Evolutionary conservation across 768 basidiomycete species (phyloP).

Genomic region (Megacollybia marginata): DNA sequence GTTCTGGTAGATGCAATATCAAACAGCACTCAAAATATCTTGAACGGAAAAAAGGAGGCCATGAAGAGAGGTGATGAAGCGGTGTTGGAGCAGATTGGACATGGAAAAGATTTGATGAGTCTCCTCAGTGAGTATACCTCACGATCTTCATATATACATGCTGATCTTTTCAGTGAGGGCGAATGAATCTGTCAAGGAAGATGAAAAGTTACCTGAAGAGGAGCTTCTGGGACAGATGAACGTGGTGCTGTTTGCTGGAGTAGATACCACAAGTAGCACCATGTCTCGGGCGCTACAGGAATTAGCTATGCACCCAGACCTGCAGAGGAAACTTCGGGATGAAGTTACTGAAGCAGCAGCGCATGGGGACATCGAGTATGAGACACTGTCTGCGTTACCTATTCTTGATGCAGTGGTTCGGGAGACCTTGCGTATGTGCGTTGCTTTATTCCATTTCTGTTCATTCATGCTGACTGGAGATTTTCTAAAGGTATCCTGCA

Average conservation of each 20-base stretch:
- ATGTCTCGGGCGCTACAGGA: conserved; percentile 14
- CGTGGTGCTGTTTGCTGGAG: conserved; percentile 16
- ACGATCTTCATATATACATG: background rate
- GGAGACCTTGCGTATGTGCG: conserved; percentile 16
- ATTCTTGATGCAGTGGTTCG: conserved; percentile 18
- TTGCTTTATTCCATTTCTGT: background rate
- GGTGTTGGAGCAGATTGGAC: conserved; percentile 13
- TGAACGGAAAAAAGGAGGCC: conserved; percentile 17
- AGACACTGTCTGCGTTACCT: conserved; percentile 11
- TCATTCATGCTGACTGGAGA: background rate
- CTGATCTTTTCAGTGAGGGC: conserved; percentile 10
- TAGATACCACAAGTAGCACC: conserved; percentile 18
- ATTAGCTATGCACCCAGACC: conserved; percentile 14
- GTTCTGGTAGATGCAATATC: conserved; percentile 20
- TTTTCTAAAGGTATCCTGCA: conserved; percentile 12
- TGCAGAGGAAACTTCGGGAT: conserved; percentile 15
- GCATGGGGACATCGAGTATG: conserved; percentile 1
- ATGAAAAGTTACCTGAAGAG: conserved; percentile 13
- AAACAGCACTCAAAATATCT: conserved; percentile 13
- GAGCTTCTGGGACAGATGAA: conserved; percentile 20
- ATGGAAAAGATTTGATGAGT: conserved; percentile 27
- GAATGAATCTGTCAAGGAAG: conserved; percentile 11
- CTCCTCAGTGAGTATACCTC: conserved; percentile 18
- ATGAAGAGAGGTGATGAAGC: conserved; percentile 14
- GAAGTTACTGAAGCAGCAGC: conserved; percentile 11